phyloP scores from a whole-genome alignment of 140 eudicot genomes.

The Cichorium intybus region DNA sequence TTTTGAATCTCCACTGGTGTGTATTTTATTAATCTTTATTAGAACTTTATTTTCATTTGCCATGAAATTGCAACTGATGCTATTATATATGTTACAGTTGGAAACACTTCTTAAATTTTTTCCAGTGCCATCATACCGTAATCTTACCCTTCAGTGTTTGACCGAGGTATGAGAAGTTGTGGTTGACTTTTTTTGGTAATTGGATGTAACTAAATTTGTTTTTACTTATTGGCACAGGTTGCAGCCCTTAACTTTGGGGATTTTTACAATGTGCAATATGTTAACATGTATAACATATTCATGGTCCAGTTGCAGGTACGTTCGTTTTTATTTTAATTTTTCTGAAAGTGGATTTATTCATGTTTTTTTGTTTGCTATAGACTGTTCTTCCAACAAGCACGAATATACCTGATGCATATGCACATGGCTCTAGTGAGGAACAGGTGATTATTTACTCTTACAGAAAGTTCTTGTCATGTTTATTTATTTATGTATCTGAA shows the following conservation, averaged over 20 bases:
- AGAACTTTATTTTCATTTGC: neutral
- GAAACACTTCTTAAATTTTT: constrained; percentile 90
- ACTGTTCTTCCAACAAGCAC: constrained; percentile 66
- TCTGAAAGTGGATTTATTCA: neutral
- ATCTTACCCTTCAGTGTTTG: constrained; percentile 90
- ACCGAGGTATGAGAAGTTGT: constrained; percentile 57
- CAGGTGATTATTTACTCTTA: constrained; percentile 48
- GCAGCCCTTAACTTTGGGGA: constrained; percentile 93
- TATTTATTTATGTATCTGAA: neutral
- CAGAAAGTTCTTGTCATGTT: neutral
- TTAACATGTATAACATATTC: constrained; percentile 70
- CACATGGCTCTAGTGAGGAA: constrained; percentile 82
- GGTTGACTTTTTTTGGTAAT: neutral
- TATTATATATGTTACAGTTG: constrained; percentile 46
- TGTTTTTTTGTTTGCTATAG: constrained; percentile 35
- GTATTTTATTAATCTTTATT: constrained; percentile 20
- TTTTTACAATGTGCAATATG: constrained; percentile 72
- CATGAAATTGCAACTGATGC: neutral
- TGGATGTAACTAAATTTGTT: neutral
- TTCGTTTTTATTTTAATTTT: neutral
- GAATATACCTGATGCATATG: constrained; percentile 77
- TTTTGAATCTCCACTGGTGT: constrained; percentile 93
- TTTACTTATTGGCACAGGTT: constrained; percentile 47
- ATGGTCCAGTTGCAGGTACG: constrained; percentile 88
- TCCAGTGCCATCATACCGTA: constrained; percentile 74